These are phyloP conservation scores for Tetrapisispora nanseiensis DNA, from an alignment of 805 yeast species.

Conservation along the genomic window DNA sequence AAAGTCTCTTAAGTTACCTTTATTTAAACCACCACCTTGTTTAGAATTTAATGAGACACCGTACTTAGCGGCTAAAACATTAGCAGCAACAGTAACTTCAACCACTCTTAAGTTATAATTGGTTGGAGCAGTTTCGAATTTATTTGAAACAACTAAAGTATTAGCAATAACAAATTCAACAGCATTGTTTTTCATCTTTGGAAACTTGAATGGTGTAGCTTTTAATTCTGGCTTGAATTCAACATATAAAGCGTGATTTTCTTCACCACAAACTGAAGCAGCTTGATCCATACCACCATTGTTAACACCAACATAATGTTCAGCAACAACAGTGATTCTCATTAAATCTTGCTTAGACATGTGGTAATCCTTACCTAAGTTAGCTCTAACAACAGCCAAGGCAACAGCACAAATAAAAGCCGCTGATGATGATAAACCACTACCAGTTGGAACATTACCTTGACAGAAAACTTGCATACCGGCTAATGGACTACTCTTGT, in stretches of 20 bases:
- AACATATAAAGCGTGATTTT: constrained; percentile 47
- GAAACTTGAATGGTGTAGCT: constrained; percentile 48
- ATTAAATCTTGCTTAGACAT: constrained; percentile 46
- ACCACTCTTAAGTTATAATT: constrained; percentile 65
- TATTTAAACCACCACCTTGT: constrained; percentile 18
- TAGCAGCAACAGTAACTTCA: constrained; percentile 61
- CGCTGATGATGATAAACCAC: constrained; percentile 63
- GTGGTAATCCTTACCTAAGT: constrained; percentile 30
- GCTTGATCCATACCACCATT: constrained; percentile 80
- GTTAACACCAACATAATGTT: constrained; percentile 63
- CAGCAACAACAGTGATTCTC: constrained; percentile 52
- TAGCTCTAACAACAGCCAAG: constrained; percentile 44
- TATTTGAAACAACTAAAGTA: constrained; percentile 54
- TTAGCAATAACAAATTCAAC: constrained; percentile 54
- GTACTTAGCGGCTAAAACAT: constrained; percentile 41
- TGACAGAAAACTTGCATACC: constrained; percentile 47
- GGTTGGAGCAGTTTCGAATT: constrained; percentile 58
- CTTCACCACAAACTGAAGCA: constrained; percentile 57
- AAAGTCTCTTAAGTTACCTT: constrained; percentile 58
- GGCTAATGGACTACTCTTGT: constrained; percentile 24
- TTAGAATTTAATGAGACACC: constrained; percentile 29
- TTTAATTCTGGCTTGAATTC: constrained; percentile 49
- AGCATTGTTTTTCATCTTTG: constrained; percentile 34
- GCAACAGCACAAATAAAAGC: constrained; percentile 63
- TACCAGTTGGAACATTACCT: constrained; percentile 65